Evolutionary conservation across 257 asterid species (phyloP), one percentile per base, ranked within the genome.

Genomic region (Anisodus tanguticus): DNA sequence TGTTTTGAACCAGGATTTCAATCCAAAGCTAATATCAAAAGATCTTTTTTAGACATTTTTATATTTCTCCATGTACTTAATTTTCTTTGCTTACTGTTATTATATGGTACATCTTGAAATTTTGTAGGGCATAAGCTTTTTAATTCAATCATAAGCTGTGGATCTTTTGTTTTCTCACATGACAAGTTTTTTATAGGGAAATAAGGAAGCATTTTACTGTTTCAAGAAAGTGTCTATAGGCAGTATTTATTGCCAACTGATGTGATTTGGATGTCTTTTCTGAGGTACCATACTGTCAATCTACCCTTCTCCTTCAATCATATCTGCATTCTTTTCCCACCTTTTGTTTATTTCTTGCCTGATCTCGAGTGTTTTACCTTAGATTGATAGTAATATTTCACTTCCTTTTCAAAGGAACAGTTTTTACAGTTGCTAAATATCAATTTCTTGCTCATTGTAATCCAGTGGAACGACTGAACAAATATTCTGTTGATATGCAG

Each of bases 401-500:
- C 8, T 9, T 35, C 69, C 54, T 79, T 51, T 79, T 55, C 26
- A 60, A 57, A 55, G 51, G 31, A 35, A 80, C 16, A 63, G 70
- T 41, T 5, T n/a, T 74, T 47, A 31, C 35, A 31, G 35, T 31
- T 31, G 35, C 35, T 31, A 31, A 31, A 31, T 31, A 31, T 31
- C 35, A 31, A 31, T 64, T 70, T 85, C 59, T 49, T 17, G 45
- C 37, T 55, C n/a, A 57, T 66, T 31, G 39, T 64, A 6, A 31
- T 31, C 35, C 35, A 31, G 35, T 31, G 35, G 35, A 31, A 83
- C 51, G 71, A 62, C 69, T 85, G 83, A 85, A 64, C 69, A 59
- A 45, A 35, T 71, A 15, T 49, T 74, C 51, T 72, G 87, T 57
- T 81, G 35, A 71, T 87, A n/a, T 68, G 81, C 86, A 17, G 87